Evolutionary conservation across 345 rosid genomes (phyloP), one percentile per base, ranked within the genome.

Genomic region (Sonneratia caseolaris): DNA sequence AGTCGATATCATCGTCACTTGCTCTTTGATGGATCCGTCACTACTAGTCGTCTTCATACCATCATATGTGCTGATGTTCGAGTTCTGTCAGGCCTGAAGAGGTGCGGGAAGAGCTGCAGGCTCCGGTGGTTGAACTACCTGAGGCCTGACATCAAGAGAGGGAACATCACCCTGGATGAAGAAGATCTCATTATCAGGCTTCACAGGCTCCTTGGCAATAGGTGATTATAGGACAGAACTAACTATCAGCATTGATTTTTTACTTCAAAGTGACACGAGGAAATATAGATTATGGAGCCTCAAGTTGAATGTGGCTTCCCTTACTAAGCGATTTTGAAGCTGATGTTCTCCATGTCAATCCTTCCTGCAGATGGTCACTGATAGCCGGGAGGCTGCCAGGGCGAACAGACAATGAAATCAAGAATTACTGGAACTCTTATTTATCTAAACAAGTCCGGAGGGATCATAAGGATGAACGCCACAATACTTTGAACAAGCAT

Each of bases 361-460:
- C 45, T 4, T 42, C 5, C 45, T 37, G 49, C 69, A 74, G 76
- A 68, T 74, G 76, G 76, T 74, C 72, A 10, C 22, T 68, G 42
- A 74, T 74, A 47, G 86, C 86, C 0, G 81, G 87, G 61, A 77
- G 87, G 67, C 75, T 83, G 38, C 86, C 86, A 42, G 86, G 86
- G 53, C 74, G 86, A 69, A 83, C 86, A 80, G 86, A 83, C 83
- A 83, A 83, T 80, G 86, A 83, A 80, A 76, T 83, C 56, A 83
- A 83, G 74, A 83, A 83, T 37, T 84, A 84, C 37, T 84, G 84
- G 84, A 84, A 84, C 79, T 79, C 84, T 35, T 73, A 65, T 38
- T 59, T 79, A 21, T 65, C 71, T 10, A 79, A 79, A 74, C 40
- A 45, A 42, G 53, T 32, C 53, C 53, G 53, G 27, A 10, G 35